A percentile compares a stretch with the other conserved stretches of the same genome.
Evolutionary conservation across 768 basidiomycete genomes (phyloP).

Genomic region (Naganishia kalamii): DNA sequence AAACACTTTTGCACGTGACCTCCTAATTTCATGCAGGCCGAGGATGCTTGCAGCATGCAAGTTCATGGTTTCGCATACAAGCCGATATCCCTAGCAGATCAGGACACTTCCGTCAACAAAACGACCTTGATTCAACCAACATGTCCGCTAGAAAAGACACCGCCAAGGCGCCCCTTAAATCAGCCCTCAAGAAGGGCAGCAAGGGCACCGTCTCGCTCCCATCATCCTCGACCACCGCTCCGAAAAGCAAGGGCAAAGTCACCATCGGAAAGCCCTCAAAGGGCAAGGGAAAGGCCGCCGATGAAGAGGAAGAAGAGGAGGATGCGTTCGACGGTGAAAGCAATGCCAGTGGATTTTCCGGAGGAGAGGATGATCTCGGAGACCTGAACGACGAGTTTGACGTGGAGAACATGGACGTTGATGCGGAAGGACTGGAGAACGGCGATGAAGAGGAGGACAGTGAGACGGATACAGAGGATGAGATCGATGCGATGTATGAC

Average conservation of each 20-base stretch:
- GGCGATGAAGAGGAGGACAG: conserved; percentile 24
- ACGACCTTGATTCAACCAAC: neutral
- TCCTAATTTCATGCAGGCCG: conserved; percentile 7
- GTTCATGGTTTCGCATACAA: too few species aligned
- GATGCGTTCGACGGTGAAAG: conserved; percentile 8
- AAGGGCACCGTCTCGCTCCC: conserved; percentile 12
- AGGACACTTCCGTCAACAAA: neutral
- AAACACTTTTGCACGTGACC: conserved; percentile 5
- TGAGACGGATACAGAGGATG: conserved; percentile 37
- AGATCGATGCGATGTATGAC: conserved; percentile 37
- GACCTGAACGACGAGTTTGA: conserved; percentile 26
- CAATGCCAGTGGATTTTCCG: conserved; percentile 21
- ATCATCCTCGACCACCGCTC: neutral
- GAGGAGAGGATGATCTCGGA: conserved; percentile 15
- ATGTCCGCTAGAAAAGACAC: neutral
- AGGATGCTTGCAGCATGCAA: neutral
- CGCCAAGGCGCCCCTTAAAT: neutral
- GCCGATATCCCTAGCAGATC: too few species aligned
- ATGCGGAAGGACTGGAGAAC: conserved; percentile 20
- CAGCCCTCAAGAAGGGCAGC: conserved; percentile 7
- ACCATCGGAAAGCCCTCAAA: conserved; percentile 7
- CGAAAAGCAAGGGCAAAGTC: conserved; percentile 7
- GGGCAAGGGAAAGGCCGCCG: neutral
- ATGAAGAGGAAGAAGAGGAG: conserved; percentile 7
- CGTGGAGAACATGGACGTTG: conserved; percentile 25